Base-by-base conservation (phyloP, 495 filamentous ascomycete genomes). In the Podospora comata region DNA sequence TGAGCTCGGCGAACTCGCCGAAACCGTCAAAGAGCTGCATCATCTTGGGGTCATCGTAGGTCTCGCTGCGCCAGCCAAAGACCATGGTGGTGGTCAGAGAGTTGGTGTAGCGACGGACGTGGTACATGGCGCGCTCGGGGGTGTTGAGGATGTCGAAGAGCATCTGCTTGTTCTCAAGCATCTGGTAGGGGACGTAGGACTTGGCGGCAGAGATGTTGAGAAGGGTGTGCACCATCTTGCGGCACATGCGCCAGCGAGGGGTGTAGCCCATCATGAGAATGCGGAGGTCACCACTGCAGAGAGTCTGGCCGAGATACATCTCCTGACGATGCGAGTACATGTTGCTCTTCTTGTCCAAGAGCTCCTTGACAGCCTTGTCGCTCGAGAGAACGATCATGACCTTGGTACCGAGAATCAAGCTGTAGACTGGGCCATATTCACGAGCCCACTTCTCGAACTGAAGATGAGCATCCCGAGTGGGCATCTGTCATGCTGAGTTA, bases 81-180 rank as follows among this genome's bases (percentile, higher is more conserved):
- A 85, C 77, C 82, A 87, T 86, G 27, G 80, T 83, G 7, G 85
- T 87, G 4, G 83, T 83, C n/a, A 87, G 74, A 5, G 85, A 79
- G 67, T 83, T 84, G 20, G 84, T 79, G 72, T 85, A 88, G 57
- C 85, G 79, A 13, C 84, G 79, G 59, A 87, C 81, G 68, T 85
- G 81, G 61, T 83, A 75, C n/a, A 83, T 67, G 73, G 83, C 76
- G 62, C 71, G 18, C 62, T 83, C 64, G 5, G 78, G 79, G 26
- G 73, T 65, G 15, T 77, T 76, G 6, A 82, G 70, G 57, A 85
- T 70, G 32, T 81, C 83, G 62, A 76, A 68, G 7, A 85, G 74
- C 82, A 85, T 83, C 61, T 79, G 75, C 72, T 80, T 80, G 73
- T 82, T 83, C 68, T 85, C 83, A 59, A 85, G 78, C 58, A 82